Base-by-base conservation (phyloP, 495 filamentous ascomycete species). In the Aspergillus carlsbadensis region DNA sequence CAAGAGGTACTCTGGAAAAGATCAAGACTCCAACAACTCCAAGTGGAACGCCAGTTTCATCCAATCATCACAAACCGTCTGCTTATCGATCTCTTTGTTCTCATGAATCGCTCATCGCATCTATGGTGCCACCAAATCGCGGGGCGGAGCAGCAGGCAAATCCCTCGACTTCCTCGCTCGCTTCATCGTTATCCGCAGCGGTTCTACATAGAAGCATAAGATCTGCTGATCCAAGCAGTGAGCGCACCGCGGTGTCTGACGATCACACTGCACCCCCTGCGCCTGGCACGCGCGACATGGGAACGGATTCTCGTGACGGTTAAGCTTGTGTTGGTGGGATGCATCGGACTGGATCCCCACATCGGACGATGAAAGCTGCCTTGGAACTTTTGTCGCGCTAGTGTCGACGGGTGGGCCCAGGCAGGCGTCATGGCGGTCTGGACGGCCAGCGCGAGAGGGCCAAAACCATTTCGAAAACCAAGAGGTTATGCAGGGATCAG, bases 141-240 rank as follows among this genome's bases (percentile, higher is more conserved):
- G 37, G 10, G 26, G 36, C 24, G 5, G 33, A 29, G 26, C 8
- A 29, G 26, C 4, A 8, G 26, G 26, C 8, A 29, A 29, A 29
- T 10, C 44, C 29, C 10, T 21, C 48, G 51, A 37, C 18, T 44
- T 43, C 26, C 36, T 60, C 18, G 59, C 50, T 20, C 50, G 50
- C 34, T 52, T 61, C 33, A 52, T 58, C n/a, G 56, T 45, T 3
- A 47, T 21, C 6, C 55, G 57, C n/a, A 56, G 31, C 21, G 64
- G 68, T 13, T 56, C 56, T 13, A 74, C 69, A 41, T 76, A 76
- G 44, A 76, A 76, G 58, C 73, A 76, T 6, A 74, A 50, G 14
- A 72, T 51, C 50, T 76, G 73, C 46, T 76, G 60, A 15, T 74
- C 60, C 26, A 65, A 59, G 54, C 73, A 76, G 56, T 74, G 68